These are phyloP conservation scores for Adansonia grandidieri DNA, from an alignment of 441 rosid genomes.

Conservation along the genomic window DNA sequence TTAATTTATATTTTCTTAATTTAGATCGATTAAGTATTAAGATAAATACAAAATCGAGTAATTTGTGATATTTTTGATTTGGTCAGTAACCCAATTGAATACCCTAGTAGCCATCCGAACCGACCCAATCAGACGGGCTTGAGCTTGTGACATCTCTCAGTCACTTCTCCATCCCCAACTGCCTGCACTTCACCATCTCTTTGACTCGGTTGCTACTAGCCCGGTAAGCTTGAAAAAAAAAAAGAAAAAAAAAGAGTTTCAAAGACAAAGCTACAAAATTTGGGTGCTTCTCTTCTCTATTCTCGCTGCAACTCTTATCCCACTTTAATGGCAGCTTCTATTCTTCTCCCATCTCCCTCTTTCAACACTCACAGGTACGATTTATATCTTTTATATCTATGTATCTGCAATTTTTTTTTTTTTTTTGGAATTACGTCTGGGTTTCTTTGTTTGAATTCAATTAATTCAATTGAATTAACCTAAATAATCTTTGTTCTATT, in stretches of 20 bases:
- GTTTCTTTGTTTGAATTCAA: not conserved
- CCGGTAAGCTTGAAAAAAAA: not conserved
- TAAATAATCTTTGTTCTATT: too few relatives aligned
- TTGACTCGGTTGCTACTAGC: not conserved
- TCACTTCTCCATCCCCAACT: too few relatives aligned
- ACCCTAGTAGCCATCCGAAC: too few relatives aligned
- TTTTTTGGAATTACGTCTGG: not conserved
- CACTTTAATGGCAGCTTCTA: constrained; percentile 33
- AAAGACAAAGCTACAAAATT: not conserved
- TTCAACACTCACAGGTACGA: constrained; percentile 31
- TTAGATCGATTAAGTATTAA: too few relatives aligned
- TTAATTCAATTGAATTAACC: too few relatives aligned
- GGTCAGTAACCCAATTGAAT: too few relatives aligned
- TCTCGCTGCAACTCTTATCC: not conserved
- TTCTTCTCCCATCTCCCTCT: constrained; percentile 28
- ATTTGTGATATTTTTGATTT: too few relatives aligned
- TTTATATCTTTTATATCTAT: not conserved
- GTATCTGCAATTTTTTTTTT: not conserved
- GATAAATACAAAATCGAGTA: too few relatives aligned
- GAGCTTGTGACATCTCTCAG: too few relatives aligned
- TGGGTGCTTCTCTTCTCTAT: not conserved
- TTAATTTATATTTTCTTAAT: too few relatives aligned
- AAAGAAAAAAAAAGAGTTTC: not conserved
- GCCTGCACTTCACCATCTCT: not conserved
- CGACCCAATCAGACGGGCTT: not conserved